Base-by-base conservation (phyloP, 768 basidiomycete species). In the Termitomyces sp. region DNA sequence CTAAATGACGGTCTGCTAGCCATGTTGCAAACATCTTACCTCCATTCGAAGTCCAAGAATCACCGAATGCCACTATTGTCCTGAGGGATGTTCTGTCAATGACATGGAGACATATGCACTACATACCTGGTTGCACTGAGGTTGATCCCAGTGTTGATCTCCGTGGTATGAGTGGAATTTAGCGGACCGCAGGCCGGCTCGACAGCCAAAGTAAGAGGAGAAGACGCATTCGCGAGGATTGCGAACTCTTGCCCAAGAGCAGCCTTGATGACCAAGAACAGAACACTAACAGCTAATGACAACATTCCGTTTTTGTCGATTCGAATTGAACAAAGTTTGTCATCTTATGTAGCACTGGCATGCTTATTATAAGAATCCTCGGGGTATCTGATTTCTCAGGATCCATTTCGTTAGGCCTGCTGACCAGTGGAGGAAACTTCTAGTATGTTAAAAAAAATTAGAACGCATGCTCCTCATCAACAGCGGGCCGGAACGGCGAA, bases 11-110 rank as follows among this genome's bases (percentile, higher is more conserved):
- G 10, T 11, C 19, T 4, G 25, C 11, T 29, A 38, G 25, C 2
- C n/a, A n/a, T n/a, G n/a, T 40, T 14, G 11, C n/a, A 2, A 40
- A n/a, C n/a, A 51, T 6, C 3, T 38, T 19, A 51, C 50, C 50
- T 51, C 50, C 50, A 29, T 51, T 51, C n/a, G 50, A 51, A 29
- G 50, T 51, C 50, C 50, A 51, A 27, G 50, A 51, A 40, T 51
- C 50, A 12, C 50, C 50, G 50, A 51, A 51, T n/a, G 50, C 50
- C 11, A 51, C 50, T 14, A 51, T 38, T 4, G 50, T 51, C 37
- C 50, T 40, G 4, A 23, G 25, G n/a, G n/a, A n/a, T 29, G 3
- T 17, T 50, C 35, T 23, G 9, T 50, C 23, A 25, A 21, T 8
- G 4, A 21, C 19, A 8, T 35, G 17, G 6, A 27, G 16, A n/a